These are phyloP conservation scores for Aspergillus baeticus DNA, from an alignment of 495 filamentous ascomycete genomes.

Conservation along the genomic window DNA sequence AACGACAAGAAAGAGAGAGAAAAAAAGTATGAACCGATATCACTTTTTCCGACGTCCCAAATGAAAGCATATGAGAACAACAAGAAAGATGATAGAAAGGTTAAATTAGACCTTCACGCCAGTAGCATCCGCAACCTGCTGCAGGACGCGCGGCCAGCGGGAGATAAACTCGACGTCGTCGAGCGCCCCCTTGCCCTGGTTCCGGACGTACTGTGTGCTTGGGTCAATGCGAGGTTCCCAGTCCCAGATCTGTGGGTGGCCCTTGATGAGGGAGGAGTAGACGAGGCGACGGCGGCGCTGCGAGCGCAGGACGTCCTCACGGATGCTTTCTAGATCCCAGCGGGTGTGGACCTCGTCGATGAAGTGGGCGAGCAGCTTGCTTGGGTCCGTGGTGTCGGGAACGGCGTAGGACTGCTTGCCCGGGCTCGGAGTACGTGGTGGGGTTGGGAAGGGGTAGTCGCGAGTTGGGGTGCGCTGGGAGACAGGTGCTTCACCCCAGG, in stretches of 20 bases:
- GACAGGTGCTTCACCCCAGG: constrained; percentile 27
- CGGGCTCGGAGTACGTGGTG: constrained; percentile 42
- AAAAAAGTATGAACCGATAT: neutral
- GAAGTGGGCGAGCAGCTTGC: constrained; percentile 55
- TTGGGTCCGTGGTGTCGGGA: constrained; percentile 44
- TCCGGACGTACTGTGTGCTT: constrained; percentile 62
- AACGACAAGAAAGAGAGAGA: neutral
- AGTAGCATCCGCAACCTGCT: constrained; percentile 34
- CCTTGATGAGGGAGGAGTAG: constrained; percentile 71
- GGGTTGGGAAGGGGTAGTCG: constrained; percentile 41
- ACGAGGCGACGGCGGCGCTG: constrained; percentile 72
- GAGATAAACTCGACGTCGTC: constrained; percentile 48
- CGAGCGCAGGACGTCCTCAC: constrained; percentile 61
- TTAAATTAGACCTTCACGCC: constrained; percentile 12
- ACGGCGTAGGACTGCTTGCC: constrained; percentile 29
- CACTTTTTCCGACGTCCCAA: neutral
- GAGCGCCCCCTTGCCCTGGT: constrained; percentile 45
- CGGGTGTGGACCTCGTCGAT: constrained; percentile 59
- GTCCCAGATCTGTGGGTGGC: constrained; percentile 72
- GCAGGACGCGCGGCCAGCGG: constrained; percentile 46
- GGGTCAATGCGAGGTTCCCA: constrained; percentile 72
- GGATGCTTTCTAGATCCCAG: constrained; percentile 76
- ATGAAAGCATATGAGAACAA: neutral
- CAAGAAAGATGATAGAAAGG: neutral
- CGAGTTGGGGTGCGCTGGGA: constrained; percentile 27